Base-by-base conservation (phyloP, 176 grass and related monocot species). In the Musa beccarii region DNA sequence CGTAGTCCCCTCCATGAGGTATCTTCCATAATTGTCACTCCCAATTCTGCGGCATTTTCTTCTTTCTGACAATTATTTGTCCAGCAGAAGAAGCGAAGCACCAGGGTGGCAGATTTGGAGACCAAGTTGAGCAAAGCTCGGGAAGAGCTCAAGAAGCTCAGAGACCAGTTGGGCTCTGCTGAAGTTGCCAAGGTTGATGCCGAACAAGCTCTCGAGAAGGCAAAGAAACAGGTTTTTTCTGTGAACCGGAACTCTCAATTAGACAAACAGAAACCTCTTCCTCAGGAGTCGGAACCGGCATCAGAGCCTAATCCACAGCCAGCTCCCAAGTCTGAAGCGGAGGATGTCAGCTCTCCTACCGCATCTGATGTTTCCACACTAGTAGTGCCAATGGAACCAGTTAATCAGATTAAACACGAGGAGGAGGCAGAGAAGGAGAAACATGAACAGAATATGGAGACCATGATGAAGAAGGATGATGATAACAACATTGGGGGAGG, bases 111-210 rank as follows among this genome's bases (percentile, higher is more conserved):
- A 20, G 90, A 89, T 81, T 77, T 96, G 51, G 84, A 92, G 77
- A 76, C 75, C n/a, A 90, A 96, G 81, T 85, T 97, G 14, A 84
- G 70, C 54, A 89, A 73, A 81, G 90, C 86, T 11, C 78, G 87
- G 22, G 88, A 67, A 49, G 87, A 93, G 82, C 75, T 97, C 11
- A 57, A 80, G 57, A 89, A 78, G 16, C 83, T 87, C 79, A 78
- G 76, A 34, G 86, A 85, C 52, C 94, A 89, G 78, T 82, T 97
- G 77, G 21, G 49, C 54, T 86, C 82, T 1, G 80, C 87, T 1
- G 86, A 97, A 75, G 77, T 79, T 17, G 75, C 88, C 57, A 87
- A 92, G 84, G 90, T 88, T 80, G 94, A 93, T 19, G 82, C 88
- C 51, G 84, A 89, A 23, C 73, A 53, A 2, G 86, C 82, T 12